Base-by-base conservation (phyloP, 2,329 filamentous ascomycete genomes). In the Coniochaeta hoffmannii region DNA sequence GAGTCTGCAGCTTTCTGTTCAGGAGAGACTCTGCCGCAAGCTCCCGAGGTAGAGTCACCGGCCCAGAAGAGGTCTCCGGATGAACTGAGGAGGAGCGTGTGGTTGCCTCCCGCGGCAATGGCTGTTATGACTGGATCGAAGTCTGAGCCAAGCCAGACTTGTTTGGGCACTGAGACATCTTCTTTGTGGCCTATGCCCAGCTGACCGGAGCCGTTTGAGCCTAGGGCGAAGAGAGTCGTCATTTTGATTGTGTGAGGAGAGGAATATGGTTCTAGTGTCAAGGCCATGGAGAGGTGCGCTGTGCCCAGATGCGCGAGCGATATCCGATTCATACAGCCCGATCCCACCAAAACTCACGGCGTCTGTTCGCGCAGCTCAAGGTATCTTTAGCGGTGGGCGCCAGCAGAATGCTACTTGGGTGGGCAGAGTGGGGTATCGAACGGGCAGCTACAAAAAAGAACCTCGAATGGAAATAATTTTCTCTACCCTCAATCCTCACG, bases 171-270 rank as follows among this genome's bases (percentile, higher is more conserved):
- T 1, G 85, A 86, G 50, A 89, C 82, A 63, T 91, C 88, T 66
- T 89, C 83, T 58, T 75, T 77, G 68, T 90, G 87, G 19, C 82
- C 82, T 56, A 90, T 79, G 38, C 86, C 87, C 10, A 92, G 76
- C 66, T 92, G 88, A 32, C 87, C 86, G 1, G 85, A 89, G 46
- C 87, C 85, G 64, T 92, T 92, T 4, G 89, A 92, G 31, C 88
- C 88, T 50, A 91, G 76, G 2, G 88, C 80, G 63, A 86, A 89
- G 17, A 89, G 66, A 1, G 72, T 69, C n/a, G 75, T 68, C 78
- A 83, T 80, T 24, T 34, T 19, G 28, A 24, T 32, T 7, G n/a
- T 7, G 8, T 41, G 36, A 34, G 24, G 4, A 46, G 22, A 15
- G 3, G 11, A 28, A 7, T 32, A 8, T 8, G 12, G 30, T 32